Conservation (phyloP, 768 basidiomycete genomes). For the Daedaleopsis sinensis region DNA sequence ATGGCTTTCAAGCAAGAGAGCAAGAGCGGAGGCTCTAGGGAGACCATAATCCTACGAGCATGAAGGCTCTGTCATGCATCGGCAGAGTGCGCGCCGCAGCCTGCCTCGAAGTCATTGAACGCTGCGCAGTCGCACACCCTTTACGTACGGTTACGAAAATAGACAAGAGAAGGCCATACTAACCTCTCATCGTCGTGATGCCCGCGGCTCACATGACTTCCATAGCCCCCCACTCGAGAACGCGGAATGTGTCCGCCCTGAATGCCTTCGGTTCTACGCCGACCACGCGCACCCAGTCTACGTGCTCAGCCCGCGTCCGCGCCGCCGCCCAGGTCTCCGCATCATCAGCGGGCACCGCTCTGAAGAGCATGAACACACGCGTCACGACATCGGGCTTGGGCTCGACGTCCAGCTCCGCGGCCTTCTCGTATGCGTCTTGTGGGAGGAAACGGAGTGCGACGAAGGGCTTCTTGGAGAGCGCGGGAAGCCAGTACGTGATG, state of each 20-base stretch:
- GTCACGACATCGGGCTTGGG: conserved; percentile 47
- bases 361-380: conserved; percentile 52
- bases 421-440: conserved; percentile 43
- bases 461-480: conserved; percentile 40
- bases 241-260: conserved; percentile 38
- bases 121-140: too few relatives aligned
- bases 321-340: conserved; percentile 33
- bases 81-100: too few relatives aligned
- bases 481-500: conserved; percentile 54
- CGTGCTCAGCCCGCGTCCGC: conserved; percentile 26
- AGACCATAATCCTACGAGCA: too few relatives aligned
- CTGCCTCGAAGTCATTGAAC: too few relatives aligned
- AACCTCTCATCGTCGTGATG: too few relatives aligned
- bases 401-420: conserved; percentile 40
- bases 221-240: conserved; percentile 54
- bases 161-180: too few relatives aligned
- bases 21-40: too few relatives aligned
- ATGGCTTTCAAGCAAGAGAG: too few relatives aligned
- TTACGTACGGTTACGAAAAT: too few relatives aligned
- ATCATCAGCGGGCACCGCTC: conserved; percentile 34
- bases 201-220: conserved; percentile 30
- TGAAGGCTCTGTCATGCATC: too few relatives aligned
- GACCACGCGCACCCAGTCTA: conserved; percentile 38
- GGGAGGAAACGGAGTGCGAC: conserved; percentile 50
- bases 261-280: conserved; percentile 34